phyloP scores from a whole-genome alignment of 768 basidiomycete genomes.

The Kwoniella pini region DNA sequence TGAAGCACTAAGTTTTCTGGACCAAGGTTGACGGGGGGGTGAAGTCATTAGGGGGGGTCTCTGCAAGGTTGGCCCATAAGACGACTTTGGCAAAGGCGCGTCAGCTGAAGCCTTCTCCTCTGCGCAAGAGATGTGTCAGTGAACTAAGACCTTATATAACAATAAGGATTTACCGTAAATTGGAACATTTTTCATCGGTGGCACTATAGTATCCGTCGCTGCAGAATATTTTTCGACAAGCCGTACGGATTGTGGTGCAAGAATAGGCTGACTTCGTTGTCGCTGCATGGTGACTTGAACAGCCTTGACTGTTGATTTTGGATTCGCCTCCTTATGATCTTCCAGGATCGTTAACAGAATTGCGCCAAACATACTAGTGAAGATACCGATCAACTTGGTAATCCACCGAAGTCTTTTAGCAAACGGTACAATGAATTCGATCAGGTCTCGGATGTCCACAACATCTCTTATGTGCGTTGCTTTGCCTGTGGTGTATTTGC shows the following conservation, averaged over 20 bases:
- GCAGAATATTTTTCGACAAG: background rate
- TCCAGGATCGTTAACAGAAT: background rate
- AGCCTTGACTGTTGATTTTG: background rate
- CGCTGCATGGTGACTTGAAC: background rate
- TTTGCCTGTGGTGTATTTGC: too few relatives aligned
- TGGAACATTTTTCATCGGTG: too few relatives aligned
- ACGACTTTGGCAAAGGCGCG: background rate
- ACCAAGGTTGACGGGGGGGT: background rate
- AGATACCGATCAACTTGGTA: slow-evolving; percentile 30
- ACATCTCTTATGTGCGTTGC: slow-evolving; percentile 39
- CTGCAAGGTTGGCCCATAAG: background rate
- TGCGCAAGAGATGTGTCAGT: background rate
- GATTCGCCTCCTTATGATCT: background rate
- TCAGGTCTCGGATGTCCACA: slow-evolving; percentile 38
- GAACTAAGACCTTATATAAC: too few relatives aligned
- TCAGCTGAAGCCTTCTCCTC: background rate
- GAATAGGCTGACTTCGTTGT: background rate
- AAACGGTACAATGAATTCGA: slow-evolving; percentile 44
- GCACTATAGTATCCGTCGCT: background rate
- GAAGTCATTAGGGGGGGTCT: background rate
- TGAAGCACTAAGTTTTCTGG: background rate
- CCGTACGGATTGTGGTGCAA: background rate
- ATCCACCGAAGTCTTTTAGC: slow-evolving; percentile 34
- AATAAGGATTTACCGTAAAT: too few relatives aligned
- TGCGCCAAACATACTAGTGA: slow-evolving; percentile 22